Evolutionary conservation across 106 monocot genomes (phyloP).

Genomic region (Platanthera guangdongensis): DNA sequence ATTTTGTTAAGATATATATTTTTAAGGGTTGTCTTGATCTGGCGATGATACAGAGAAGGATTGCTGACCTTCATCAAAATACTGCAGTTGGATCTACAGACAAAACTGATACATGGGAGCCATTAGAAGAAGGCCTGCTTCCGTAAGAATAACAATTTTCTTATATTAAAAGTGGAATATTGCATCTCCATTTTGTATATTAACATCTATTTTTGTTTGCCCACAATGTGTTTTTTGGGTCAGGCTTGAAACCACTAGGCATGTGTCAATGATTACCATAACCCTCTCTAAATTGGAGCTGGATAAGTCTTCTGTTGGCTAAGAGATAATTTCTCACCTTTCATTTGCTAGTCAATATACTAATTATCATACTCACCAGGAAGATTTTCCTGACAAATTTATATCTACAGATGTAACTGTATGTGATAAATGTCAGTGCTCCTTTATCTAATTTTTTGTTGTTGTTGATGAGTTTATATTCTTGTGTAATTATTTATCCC

Average conservation of each 20-base stretch:
- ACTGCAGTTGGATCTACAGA: constrained; percentile 66
- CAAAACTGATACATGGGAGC: constrained; percentile 91
- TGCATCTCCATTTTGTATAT: not conserved
- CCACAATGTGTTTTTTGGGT: not conserved
- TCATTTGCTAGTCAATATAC: not conserved
- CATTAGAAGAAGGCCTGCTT: constrained; percentile 87
- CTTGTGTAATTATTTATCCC: too few species aligned
- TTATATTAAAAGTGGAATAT: not conserved
- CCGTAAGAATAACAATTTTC: constrained; percentile 47
- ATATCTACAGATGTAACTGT: not conserved
- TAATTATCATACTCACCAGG: not conserved
- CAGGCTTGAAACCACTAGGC: constrained; percentile 64
- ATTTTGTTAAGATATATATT: not conserved
- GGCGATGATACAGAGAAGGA: constrained; percentile 54
- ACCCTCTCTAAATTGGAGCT: constrained; percentile 47
- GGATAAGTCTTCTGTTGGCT: constrained; percentile 51
- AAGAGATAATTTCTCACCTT: constrained; percentile 5
- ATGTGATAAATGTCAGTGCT: not conserved
- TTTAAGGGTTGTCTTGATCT: not conserved
- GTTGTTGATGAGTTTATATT: too few species aligned
- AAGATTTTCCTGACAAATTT: not conserved
- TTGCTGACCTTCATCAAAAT: constrained; percentile 70
- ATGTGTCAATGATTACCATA: constrained; percentile 58
- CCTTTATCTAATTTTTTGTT: not conserved
- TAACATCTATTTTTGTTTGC: not conserved